These are phyloP conservation scores for Trametes sp. DNA, from an alignment of 1,284 basidiomycete genomes.

Conservation along the genomic window DNA sequence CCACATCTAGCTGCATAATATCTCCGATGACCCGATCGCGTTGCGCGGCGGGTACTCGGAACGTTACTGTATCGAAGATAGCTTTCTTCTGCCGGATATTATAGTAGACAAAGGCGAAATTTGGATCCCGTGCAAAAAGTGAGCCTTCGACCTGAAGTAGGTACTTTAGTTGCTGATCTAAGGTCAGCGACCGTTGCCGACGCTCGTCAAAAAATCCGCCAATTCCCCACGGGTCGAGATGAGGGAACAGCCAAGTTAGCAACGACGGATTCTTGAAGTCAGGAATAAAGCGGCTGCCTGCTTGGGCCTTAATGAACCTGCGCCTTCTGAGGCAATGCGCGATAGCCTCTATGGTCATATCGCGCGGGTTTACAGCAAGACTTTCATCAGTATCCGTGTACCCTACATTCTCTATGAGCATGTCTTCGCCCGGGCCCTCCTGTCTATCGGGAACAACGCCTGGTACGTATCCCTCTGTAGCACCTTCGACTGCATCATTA, in stretches of 20 bases:
- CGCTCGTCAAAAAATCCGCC: conserved; percentile 11
- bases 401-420: conserved; percentile 13
- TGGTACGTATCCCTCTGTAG: conserved; percentile 1
- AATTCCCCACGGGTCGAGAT: background rate
- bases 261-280: conserved; percentile 23
- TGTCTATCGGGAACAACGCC: conserved; percentile 7
- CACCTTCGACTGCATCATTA: background rate
- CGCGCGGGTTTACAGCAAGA: background rate
- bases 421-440: background rate
- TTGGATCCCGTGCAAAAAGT: background rate
- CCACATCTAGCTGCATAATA: background rate
- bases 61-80: background rate
- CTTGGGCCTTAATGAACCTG: conserved; percentile 11
- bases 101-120: background rate
- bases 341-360: conserved; percentile 22
- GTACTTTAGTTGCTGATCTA: background rate
- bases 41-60: background rate
- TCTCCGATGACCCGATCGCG: background rate
- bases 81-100: background rate
- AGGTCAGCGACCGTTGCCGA: background rate
- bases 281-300: conserved; percentile 13
- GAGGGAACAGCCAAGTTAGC: conserved; percentile 25
- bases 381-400: conserved; percentile 1
- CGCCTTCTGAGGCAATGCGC: conserved; percentile 8
- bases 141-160: background rate